Base-by-base conservation (phyloP, 805 yeast species). In the Ogataea populi-albae region DNA sequence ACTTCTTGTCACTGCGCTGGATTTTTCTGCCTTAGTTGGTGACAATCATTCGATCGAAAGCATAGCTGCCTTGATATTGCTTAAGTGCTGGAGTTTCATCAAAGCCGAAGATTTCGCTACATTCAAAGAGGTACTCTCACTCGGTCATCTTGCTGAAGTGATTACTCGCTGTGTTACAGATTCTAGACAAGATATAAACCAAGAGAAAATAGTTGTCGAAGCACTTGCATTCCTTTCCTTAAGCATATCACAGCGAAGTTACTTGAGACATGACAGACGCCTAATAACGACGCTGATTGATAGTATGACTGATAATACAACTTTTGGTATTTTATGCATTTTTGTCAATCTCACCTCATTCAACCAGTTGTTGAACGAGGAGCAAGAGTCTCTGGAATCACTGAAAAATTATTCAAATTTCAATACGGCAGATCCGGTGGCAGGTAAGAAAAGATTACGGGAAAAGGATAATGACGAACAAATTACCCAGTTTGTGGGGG, bases 61-160 rank as follows among this genome's bases (percentile, higher is more conserved):
- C 12, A 49, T 66, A 9, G 59, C 79, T 0, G 63, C 72, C 0
- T 49, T 77, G 24, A 71, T 72, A 3, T 47, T 77, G n/a, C 58
- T 76, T 5, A 80, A 80, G 52, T 55, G 77, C 3, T 79, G 84
- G 84, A 69, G 70, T 33, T 65, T 70, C 37, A 55, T 73, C 0
- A 63, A 68, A 26, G 53, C 65, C 17, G 59, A 55, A 22, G 17
- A 39, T 6, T 19, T 58, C 4, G 39, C 49, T 22, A 61, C 56
- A n/a, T 45, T 53, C 18, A 30, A 52, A 9, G 49, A 54, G 5
- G 32, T 68, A 3, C 51, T 64, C 10, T 55, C 63, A 2, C 40
- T 72, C 16, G 51, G 61, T 15, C 49, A 57, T 11, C 50, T 64
- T 49, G 47, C 65, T 52, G 40, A 40, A 7, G 32, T 47, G 4